Conservation (phyloP, 495 filamentous ascomycete genomes). For the Neurospora hispaniola region DNA sequence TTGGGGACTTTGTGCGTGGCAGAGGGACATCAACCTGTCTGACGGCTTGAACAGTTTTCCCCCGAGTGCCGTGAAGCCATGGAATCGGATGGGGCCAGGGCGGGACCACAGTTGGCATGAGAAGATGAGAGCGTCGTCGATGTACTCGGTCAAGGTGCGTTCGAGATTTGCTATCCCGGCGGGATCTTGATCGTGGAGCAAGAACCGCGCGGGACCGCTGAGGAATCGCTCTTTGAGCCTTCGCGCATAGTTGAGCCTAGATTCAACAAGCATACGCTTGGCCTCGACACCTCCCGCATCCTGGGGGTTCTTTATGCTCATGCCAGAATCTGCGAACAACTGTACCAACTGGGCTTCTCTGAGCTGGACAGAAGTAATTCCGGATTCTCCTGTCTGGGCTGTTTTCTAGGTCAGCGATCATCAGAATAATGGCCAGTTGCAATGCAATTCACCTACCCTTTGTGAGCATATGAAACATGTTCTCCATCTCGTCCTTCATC, state of each 20-base stretch:
- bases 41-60: too few species aligned
- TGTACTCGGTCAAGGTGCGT: conserved; percentile 1
- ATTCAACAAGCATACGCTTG: conserved; percentile 5
- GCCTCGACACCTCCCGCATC: neutral
- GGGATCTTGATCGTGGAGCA: conserved; percentile 13
- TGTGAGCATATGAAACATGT: conserved; percentile 4
- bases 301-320: neutral
- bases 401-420: too few species aligned
- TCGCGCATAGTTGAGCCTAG: conserved; percentile 8
- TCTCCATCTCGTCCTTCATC: conserved; percentile 6
- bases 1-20: too few species aligned
- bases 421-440: too few species aligned
- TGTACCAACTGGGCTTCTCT: neutral
- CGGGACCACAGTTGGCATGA: conserved; percentile 8
- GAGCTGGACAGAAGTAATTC: too few species aligned
- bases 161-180: conserved; percentile 11
- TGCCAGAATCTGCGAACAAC: conserved; percentile 6
- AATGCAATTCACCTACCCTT: neutral
- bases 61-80: neutral
- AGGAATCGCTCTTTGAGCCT: conserved; percentile 12
- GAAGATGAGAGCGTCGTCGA: conserved; percentile 12
- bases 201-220: conserved; percentile 5
- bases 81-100: neutral
- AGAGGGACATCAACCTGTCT: too few species aligned
- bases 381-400: too few species aligned